Percentiles rank a stretch among this genome's conserved stretches.
phyloP scores from a whole-genome alignment of 306 rosid genomes.

The Vigna radiata region DNA sequence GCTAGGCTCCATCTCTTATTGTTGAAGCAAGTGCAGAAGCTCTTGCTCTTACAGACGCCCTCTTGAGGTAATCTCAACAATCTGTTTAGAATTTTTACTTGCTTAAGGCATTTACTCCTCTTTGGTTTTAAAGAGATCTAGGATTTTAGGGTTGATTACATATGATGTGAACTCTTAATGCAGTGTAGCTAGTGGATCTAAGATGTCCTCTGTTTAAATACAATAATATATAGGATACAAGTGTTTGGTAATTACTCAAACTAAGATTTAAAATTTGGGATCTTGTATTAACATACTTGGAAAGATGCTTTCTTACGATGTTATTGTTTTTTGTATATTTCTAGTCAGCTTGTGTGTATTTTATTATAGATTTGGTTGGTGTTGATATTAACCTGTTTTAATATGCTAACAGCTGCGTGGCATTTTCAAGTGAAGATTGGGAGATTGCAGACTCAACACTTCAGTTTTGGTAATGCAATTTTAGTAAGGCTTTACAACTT shows the following conservation, averaged over 20 bases:
- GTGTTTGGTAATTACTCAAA: slow-evolving; percentile 33
- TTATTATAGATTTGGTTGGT: slow-evolving; percentile 14
- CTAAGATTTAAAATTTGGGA: slow-evolving; percentile 30
- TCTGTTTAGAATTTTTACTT: slow-evolving; percentile 35
- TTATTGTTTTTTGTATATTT: slow-evolving; percentile 21
- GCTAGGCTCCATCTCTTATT: slow-evolving; percentile 86
- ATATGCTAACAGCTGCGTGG: slow-evolving; percentile 77
- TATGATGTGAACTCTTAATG: slow-evolving; percentile 27
- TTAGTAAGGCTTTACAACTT: slow-evolving; percentile 33
- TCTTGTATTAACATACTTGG: slow-evolving; percentile 37
- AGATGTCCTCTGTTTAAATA: slow-evolving; percentile 19
- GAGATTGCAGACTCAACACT: slow-evolving; percentile 94
- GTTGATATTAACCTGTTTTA: slow-evolving; percentile 45
- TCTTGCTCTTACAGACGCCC: slow-evolving; percentile 79
- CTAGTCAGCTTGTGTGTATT: slow-evolving; percentile 37
- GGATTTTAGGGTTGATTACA: slow-evolving; percentile 39
- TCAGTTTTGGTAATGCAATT: slow-evolving; percentile 82
- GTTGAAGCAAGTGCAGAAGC: slow-evolving; percentile 91
- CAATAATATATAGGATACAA: slow-evolving; percentile 14
- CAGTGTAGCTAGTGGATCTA: slow-evolving; percentile 20
- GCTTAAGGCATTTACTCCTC: slow-evolving; percentile 35
- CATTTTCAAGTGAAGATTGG: slow-evolving; percentile 96
- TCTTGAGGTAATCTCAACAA: slow-evolving; percentile 71
- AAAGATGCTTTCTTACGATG: not conserved
- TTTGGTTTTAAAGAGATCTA: slow-evolving; percentile 34